Evolutionary conservation across 2,329 filamentous ascomycete genomes (phyloP), one percentile per base, ranked within the genome.

Genomic region (Teratosphaeriaceae sp.): DNA sequence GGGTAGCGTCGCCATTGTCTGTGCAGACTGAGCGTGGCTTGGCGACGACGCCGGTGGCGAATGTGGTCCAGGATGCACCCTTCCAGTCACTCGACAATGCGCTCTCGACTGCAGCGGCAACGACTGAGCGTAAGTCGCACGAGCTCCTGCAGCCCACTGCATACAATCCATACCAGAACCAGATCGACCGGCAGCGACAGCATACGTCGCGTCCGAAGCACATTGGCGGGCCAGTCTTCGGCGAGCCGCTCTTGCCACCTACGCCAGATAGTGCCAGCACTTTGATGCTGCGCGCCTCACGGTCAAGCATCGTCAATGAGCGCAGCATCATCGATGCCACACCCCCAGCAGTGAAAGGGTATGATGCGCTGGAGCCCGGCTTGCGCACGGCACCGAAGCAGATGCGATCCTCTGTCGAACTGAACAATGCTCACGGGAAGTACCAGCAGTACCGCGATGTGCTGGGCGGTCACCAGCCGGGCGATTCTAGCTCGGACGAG

Each of bases 241-340:
- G 52, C 15, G 51, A 54, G 23, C 53, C 50, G 24, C 43, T 61
- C 8, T 45, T 63, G 13, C 60, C 60, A 19, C 61, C 61, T 8
- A 63, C 59, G 3, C 59, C 61, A 7, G 57, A 59, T 20, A 63
- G 58, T 38, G 59, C 48, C 7, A 60, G 53, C 41, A 64, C 60
- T 3, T 51, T 51, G 6, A 58, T 62, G 51, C 49, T 63, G 18
- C 58, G 60, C 31, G 48, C 47, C 5, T 63, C 59, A 1, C 50
- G 51, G 9, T 62, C 57, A 5, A 61, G 53, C 42, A 54, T 57
- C 12, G 43, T 42, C 16, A 56, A 52, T 7, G 56, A 56, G 20
- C 46, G 42, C 30, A 56, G 49, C 26, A 38, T 56, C 15, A 45
- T 56, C 2, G 54, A 58, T 31, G 48, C 27, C 13, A 50, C 52